phyloP scores from a whole-genome alignment of 2,329 filamentous ascomycete species.

The Bipolaris sorokiniana region DNA sequence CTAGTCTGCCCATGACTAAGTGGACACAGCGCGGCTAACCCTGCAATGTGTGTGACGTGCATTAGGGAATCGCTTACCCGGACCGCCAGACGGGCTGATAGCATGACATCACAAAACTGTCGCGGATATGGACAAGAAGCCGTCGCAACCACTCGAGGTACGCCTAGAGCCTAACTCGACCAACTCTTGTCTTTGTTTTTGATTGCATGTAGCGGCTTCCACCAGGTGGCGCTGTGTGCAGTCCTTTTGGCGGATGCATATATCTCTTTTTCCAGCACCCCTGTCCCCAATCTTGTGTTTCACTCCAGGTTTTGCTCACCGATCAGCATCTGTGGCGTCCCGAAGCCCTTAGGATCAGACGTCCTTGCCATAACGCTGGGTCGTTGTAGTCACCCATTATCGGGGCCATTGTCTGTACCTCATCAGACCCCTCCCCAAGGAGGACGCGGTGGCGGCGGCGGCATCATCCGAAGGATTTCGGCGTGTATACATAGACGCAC shows the following conservation, averaged over 20 bases:
- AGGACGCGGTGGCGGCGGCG: too few relatives aligned
- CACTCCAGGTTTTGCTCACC: conserved; percentile 16
- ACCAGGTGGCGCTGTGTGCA: background rate
- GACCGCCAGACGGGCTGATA: conserved; percentile 2
- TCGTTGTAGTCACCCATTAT: conserved; percentile 4
- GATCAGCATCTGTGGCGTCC: conserved; percentile 14
- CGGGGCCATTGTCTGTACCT: conserved; percentile 3
- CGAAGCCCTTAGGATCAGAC: conserved; percentile 4
- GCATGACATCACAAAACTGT: conserved; percentile 6
- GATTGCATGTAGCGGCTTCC: conserved; percentile 8
- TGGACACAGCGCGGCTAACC: conserved; percentile 16
- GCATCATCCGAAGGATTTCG: background rate
- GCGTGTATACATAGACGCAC: background rate
- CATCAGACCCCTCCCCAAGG: background rate
- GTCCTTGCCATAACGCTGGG: conserved; percentile 4
- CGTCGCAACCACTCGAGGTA: conserved; percentile 8
- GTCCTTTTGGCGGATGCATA: background rate
- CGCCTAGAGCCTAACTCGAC: conserved; percentile 9
- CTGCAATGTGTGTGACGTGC: conserved; percentile 23
- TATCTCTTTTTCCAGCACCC: conserved; percentile 2
- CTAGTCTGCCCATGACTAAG: conserved; percentile 8
- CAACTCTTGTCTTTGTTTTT: conserved; percentile 1
- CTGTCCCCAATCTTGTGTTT: conserved; percentile 8
- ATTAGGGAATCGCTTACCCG: conserved; percentile 14
- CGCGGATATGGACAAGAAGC: conserved; percentile 6